Evolutionary conservation across 768 basidiomycete species (phyloP).

Genomic region (Rhizopogon vesiculosus): DNA sequence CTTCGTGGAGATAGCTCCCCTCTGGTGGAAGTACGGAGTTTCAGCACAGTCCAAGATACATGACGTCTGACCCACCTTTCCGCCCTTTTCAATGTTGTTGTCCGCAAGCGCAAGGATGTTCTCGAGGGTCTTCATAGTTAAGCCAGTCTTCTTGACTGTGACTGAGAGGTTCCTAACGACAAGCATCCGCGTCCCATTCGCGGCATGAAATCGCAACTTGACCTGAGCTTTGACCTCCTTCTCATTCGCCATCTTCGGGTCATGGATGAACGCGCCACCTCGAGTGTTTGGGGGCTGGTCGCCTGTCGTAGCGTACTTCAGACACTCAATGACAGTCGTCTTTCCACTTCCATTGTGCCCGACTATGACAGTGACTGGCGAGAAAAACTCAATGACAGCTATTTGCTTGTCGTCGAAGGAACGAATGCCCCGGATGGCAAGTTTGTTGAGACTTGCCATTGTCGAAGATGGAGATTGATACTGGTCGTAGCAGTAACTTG

Average conservation of each 20-base stretch:
- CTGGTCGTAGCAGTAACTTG: neutral
- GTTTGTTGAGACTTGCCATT: constrained; percentile 87
- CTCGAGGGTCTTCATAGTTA: constrained; percentile 98
- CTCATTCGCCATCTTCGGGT: constrained; percentile 99
- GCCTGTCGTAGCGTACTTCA: constrained; percentile 98
- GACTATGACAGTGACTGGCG: constrained; percentile 96
- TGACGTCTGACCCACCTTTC: constrained; percentile 56
- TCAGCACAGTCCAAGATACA: neutral
- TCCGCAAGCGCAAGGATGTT: constrained; percentile 78
- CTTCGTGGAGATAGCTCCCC: constrained; percentile 91
- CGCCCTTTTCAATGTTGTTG: constrained; percentile 55
- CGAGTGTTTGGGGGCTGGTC: constrained; percentile 97
- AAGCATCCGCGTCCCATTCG: constrained; percentile 86
- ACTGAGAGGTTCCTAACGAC: constrained; percentile 90
- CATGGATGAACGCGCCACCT: constrained; percentile 97
- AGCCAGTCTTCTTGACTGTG: constrained; percentile 84
- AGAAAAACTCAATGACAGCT: constrained; percentile 93
- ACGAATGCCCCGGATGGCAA: constrained; percentile 90
- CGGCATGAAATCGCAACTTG: constrained; percentile 87
- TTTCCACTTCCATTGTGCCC: constrained; percentile 99
- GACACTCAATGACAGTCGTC: constrained; percentile 98
- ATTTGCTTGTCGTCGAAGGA: constrained; percentile 96
- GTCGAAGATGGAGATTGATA: neutral
- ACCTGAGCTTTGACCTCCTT: constrained; percentile 99
- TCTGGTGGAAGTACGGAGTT: constrained; percentile 35